Conservation (phyloP, 2,329 filamentous ascomycete genomes). For the Diplodia mutila region DNA sequence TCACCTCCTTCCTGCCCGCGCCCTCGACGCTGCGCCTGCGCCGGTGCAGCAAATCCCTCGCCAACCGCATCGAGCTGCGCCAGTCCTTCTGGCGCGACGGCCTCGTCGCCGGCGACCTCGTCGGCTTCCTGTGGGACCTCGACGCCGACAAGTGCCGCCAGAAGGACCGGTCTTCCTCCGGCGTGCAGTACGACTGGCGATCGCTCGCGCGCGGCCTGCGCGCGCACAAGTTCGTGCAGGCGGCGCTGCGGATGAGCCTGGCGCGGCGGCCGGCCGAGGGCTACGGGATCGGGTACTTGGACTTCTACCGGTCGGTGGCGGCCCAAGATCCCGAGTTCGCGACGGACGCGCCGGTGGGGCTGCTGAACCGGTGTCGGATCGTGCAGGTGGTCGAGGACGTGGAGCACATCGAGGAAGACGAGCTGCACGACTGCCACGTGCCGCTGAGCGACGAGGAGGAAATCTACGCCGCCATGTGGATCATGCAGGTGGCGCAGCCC, state of each 20-base stretch:
- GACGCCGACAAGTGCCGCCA: not conserved
- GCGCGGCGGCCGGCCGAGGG: not conserved
- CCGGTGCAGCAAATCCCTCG: not conserved
- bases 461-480: constrained; percentile 17
- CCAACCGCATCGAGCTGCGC: not conserved
- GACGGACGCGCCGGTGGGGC: not conserved
- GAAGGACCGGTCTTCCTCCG: not conserved
- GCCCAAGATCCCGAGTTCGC: not conserved
- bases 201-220: not conserved
- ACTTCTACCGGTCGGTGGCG: constrained; percentile 12
- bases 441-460: constrained; percentile 18
- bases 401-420: constrained; percentile 7
- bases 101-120: constrained; percentile 1
- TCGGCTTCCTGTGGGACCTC: constrained; percentile 17
- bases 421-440: constrained; percentile 16
- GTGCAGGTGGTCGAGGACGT: constrained; percentile 8
- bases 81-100: constrained; percentile 19
- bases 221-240: constrained; percentile 7
- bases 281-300: constrained; percentile 12
- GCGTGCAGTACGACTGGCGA: not conserved
- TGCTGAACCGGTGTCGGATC: constrained; percentile 16
- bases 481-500: constrained; percentile 2
- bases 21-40: not conserved
- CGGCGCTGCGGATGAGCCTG: not conserved
- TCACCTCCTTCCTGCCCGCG: not conserved